Conservation (phyloP, 2,329 filamentous ascomycete genomes). For the Zasmidium citrigriseum region DNA sequence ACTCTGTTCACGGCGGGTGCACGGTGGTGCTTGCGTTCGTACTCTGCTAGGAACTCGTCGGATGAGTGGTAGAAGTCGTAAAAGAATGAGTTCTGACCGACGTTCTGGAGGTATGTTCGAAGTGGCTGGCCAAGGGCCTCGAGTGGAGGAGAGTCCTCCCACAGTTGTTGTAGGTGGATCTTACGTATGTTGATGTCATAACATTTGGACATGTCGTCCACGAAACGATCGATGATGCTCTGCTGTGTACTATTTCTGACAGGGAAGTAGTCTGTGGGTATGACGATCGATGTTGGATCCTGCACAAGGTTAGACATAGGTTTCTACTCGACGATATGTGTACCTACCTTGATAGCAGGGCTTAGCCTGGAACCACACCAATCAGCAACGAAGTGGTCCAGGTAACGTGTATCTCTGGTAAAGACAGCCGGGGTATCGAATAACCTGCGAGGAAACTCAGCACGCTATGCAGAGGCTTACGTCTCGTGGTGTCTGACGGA, state of each 20-base stretch:
- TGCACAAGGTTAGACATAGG: neutral
- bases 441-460: neutral
- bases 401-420: neutral
- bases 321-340: neutral
- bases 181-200: neutral
- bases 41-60: neutral
- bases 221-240: neutral
- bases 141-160: neutral
- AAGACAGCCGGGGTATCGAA: neutral
- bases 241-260: neutral
- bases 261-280: neutral
- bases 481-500: neutral
- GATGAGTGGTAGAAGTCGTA: constrained; percentile 7
- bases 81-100: neutral
- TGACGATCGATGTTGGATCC: neutral
- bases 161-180: neutral
- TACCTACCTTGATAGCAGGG: neutral
- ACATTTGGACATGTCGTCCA: neutral
- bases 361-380: neutral
- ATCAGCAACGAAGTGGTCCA: neutral
- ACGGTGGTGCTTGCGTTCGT: neutral
- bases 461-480: neutral
- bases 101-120: neutral
- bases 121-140: neutral
- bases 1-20: constrained; percentile 3